Percentiles rank a stretch among this genome's conserved stretches.
Evolutionary conservation across 2,329 filamentous ascomycete genomes (phyloP).

Genomic region (Trichoderma sp.): DNA sequence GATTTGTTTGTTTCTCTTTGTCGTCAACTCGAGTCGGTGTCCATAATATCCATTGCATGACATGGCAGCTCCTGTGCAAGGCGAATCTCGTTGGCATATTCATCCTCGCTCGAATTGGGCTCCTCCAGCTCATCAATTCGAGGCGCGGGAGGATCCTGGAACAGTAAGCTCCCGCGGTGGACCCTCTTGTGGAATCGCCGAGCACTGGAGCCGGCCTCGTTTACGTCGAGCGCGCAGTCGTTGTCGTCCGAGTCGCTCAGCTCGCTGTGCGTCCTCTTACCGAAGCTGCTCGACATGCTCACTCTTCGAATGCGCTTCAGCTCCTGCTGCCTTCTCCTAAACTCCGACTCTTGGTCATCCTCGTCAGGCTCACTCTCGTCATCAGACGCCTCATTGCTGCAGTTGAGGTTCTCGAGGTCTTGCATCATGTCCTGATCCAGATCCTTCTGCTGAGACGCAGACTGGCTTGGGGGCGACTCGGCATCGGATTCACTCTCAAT

Average conservation of each 20-base stretch:
- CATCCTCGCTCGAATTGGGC: conserved; percentile 52
- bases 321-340: conserved; percentile 45
- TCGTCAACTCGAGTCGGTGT: conserved; percentile 44
- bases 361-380: conserved; percentile 40
- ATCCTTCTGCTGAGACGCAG: conserved; percentile 41
- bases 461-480: conserved; percentile 40
- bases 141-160: conserved; percentile 52
- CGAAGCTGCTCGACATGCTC: conserved; percentile 56
- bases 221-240: conserved; percentile 43
- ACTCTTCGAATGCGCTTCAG: conserved; percentile 49
- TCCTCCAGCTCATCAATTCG: conserved; percentile 58
- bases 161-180: conserved; percentile 50
- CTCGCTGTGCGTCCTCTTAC: conserved; percentile 57
- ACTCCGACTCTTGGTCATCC: conserved; percentile 38
- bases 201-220: conserved; percentile 50
- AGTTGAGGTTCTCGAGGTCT: conserved; percentile 49
- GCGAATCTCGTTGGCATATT: conserved; percentile 43
- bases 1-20: neutral
- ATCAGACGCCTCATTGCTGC: conserved; percentile 43
- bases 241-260: conserved; percentile 54
- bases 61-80: conserved; percentile 54
- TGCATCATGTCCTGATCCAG: conserved; percentile 48
- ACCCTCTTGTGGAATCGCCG: conserved; percentile 50
- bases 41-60: conserved; percentile 55
- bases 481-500: conserved; percentile 48